Evolutionary conservation across 1,284 basidiomycete genomes (phyloP).

Genomic region (Ceratobasidium sp.): DNA sequence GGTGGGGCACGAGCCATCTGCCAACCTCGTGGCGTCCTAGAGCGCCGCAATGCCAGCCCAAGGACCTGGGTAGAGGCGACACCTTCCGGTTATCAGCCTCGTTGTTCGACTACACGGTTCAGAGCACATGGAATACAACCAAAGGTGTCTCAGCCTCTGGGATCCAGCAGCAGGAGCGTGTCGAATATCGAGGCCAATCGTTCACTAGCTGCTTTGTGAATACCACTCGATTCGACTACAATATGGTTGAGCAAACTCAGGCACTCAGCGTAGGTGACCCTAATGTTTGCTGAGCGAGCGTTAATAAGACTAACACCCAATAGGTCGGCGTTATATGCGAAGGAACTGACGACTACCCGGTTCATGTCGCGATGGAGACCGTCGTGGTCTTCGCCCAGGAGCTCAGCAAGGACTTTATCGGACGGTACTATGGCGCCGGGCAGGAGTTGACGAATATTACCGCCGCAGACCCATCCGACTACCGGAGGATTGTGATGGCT

Average conservation of each 20-base stretch:
- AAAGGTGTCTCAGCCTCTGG: background rate
- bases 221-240: conserved; percentile 24
- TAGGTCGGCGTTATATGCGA: conserved; percentile 26
- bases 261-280: conserved; percentile 10
- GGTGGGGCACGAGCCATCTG: background rate
- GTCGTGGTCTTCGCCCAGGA: background rate
- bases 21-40: background rate
- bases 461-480: background rate
- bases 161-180: background rate
- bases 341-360: background rate
- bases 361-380: conserved; percentile 17
- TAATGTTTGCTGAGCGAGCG: background rate
- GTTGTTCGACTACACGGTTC: background rate
- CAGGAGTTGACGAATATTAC: background rate
- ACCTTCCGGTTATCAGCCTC: background rate
- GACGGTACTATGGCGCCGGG: conserved; percentile 24
- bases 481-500: background rate
- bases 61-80: conserved; percentile 12
- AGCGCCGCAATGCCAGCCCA: conserved; percentile 2
- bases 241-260: conserved; percentile 1
- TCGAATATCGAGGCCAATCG: conserved; percentile 19
- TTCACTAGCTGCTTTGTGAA: conserved; percentile 16
- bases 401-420: conserved; percentile 21
- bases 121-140: conserved; percentile 6
- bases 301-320: background rate